These are phyloP conservation scores for Polychytrium aggregatum DNA, from an alignment of 192 early-diverging fungal genomes.

Conservation along the genomic window DNA sequence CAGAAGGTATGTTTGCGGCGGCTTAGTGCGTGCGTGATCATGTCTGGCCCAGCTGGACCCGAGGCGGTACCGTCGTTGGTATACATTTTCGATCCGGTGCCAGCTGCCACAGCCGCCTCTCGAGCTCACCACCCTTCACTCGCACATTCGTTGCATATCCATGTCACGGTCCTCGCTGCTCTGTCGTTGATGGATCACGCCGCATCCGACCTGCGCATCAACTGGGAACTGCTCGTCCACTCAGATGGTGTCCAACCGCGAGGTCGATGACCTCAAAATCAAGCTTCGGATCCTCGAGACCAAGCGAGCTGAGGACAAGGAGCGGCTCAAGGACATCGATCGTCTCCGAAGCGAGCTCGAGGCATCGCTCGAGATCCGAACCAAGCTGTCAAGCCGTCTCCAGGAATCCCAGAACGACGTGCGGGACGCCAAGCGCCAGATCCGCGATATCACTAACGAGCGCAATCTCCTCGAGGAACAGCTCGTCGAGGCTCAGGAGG, in stretches of 20 bases:
- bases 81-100: too few species aligned
- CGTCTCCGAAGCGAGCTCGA: slow-evolving; percentile 60
- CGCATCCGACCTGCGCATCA: too few species aligned
- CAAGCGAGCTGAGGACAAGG: slow-evolving; percentile 72
- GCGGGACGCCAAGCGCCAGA: slow-evolving; percentile 44
- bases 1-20: too few species aligned
- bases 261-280: slow-evolving; percentile 69
- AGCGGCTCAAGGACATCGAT: slow-evolving; percentile 61
- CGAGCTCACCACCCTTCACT: too few species aligned
- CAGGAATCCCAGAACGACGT: slow-evolving; percentile 61
- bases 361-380: slow-evolving; percentile 13
- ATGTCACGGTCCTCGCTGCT: too few species aligned
- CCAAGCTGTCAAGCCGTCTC: slow-evolving; percentile 42
- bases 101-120: too few species aligned
- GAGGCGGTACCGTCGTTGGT: too few species aligned
- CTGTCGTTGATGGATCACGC: too few species aligned
- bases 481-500: slow-evolving; percentile 59
- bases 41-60: too few species aligned
- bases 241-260: slow-evolving; percentile 18
- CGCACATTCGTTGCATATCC: too few species aligned
- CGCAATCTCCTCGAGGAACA: slow-evolving; percentile 49
- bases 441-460: slow-evolving; percentile 52
- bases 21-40: too few species aligned
- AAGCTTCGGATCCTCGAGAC: slow-evolving; percentile 66
- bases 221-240: too few species aligned